phyloP scores from a whole-genome alignment of 2,329 filamentous ascomycete species.

The Hypomyces perniciosus region DNA sequence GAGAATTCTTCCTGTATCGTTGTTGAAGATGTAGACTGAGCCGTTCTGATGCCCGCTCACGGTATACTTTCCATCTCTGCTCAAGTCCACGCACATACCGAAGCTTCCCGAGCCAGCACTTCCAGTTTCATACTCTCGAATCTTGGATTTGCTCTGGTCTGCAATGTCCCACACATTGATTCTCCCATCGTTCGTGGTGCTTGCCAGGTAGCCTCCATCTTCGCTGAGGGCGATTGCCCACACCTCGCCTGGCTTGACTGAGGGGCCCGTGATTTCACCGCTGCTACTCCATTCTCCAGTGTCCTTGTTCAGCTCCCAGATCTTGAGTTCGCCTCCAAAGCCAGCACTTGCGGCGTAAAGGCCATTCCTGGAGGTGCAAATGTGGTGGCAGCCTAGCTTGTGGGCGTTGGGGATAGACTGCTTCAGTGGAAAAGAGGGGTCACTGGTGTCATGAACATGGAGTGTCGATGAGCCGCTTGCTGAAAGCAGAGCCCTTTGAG shows the following conservation, averaged over 20 bases:
- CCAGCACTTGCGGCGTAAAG: slow-evolving; percentile 73
- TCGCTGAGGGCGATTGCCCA: slow-evolving; percentile 86
- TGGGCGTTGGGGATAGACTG: slow-evolving; percentile 79
- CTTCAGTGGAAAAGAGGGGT: slow-evolving; percentile 65
- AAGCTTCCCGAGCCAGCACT: slow-evolving; percentile 72
- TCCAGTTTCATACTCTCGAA: slow-evolving; percentile 77
- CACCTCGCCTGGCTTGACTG: slow-evolving; percentile 60
- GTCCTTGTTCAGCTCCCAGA: slow-evolving; percentile 64
- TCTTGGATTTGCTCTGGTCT: slow-evolving; percentile 52
- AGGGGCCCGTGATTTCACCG: slow-evolving; percentile 36
- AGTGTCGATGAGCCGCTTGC: slow-evolving; percentile 79
- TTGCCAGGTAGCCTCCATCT: slow-evolving; percentile 78
- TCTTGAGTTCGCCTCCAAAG: slow-evolving; percentile 80
- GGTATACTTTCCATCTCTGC: slow-evolving; percentile 72
- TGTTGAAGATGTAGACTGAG: slow-evolving; percentile 90
- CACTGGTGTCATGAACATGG: slow-evolving; percentile 68
- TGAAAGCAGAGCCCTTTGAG: slow-evolving; percentile 67
- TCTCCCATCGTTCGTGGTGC: slow-evolving; percentile 78
- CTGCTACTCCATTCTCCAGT: slow-evolving; percentile 45
- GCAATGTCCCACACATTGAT: slow-evolving; percentile 81
- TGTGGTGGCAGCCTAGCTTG: slow-evolving; percentile 84
- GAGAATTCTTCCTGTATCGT: slow-evolving; percentile 74
- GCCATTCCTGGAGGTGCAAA: slow-evolving; percentile 65
- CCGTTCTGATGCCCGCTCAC: slow-evolving; percentile 92
- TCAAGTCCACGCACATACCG: slow-evolving; percentile 79